Base-by-base conservation (phyloP, 345 rosid genomes). In the Salix caprea region DNA sequence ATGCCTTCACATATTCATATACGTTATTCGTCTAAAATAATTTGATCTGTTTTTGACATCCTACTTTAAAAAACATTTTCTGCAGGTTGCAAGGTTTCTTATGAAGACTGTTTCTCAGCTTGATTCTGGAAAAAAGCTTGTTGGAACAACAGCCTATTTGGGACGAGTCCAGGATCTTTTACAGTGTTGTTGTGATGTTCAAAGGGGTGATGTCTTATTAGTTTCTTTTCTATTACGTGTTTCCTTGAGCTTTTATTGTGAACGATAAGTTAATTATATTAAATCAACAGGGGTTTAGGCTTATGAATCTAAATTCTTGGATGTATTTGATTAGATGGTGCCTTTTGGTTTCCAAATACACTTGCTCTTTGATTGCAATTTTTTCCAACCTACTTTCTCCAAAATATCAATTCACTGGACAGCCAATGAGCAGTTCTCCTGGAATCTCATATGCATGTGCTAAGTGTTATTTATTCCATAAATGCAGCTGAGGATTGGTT, bases 1-100 rank as follows among this genome's bases (percentile, higher is more conserved):
- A 1, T n/a, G 23, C 21, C 10, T 65, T 65, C 39, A 65, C n/a
- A 28, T 65, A 26, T 65, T 65, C n/a, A 16, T 30, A 14, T 65
- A 65, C 6, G n/a, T 6, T 30, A 14, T 19, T 65, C 68, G 6
- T 65, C n/a, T 30, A 65, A 28, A 28, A 65, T 65, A 65, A 65
- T 72, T 28, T 74, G 69, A 40, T 54, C 65, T 76, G 24, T 62
- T 37, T 16, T 34, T 64, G 5, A 68, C 61, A 46, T 69, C 48
- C 50, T 74, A 10, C 69, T 15, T 11, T 68, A 62, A 67, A 76
- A 66, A 30, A 66, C 18, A 52, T 77, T n/a, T 56, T 74, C 34
- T 42, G 24, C 76, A 96, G 99, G 99, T 96, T 36, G 98, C 99
- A 16, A 90, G 97, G 86, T 92, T 90, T 86, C 97, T 96, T 54